phyloP scores from a whole-genome alignment of 2,329 filamentous ascomycete species.

The Apiospora kogelbergensis region DNA sequence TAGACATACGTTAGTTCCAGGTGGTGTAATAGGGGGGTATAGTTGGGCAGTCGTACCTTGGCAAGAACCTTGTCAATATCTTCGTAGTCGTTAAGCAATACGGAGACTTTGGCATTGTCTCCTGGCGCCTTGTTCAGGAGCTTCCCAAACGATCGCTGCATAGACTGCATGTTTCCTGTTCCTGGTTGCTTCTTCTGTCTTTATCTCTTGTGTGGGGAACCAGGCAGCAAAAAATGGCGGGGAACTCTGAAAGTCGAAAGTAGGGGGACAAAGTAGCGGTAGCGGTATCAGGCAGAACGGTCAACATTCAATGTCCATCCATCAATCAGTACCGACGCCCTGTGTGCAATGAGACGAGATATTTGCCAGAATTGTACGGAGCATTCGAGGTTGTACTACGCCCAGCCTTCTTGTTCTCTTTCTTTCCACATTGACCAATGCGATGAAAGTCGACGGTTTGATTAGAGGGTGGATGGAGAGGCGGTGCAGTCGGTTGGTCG shows the following conservation, averaged over 20 bases:
- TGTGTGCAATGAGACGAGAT: neutral
- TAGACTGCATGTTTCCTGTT: conserved; percentile 53
- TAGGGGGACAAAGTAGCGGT: neutral
- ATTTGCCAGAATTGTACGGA: neutral
- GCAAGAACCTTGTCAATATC: conserved; percentile 74
- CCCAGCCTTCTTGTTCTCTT: neutral
- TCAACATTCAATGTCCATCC: neutral
- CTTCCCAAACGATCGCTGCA: conserved; percentile 74
- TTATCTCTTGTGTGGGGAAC: conserved; percentile 7
- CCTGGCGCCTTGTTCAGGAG: conserved; percentile 67
- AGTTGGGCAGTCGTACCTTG: conserved; percentile 49
- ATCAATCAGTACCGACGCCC: neutral
- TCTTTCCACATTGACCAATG: neutral
- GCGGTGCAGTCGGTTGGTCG: neutral
- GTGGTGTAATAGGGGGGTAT: neutral
- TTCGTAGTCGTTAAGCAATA: conserved; percentile 76
- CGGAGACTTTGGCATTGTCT: conserved; percentile 74
- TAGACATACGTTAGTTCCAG: neutral
- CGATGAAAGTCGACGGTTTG: neutral
- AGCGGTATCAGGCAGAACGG: neutral
- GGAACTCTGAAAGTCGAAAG: neutral
- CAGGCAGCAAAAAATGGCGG: conserved; percentile 3
- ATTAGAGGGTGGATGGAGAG: neutral
- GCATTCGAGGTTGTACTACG: neutral
- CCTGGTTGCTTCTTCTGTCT: conserved; percentile 2